Evolutionary conservation across 2,329 filamentous ascomycete genomes (phyloP).

Genomic region (Escovopsis sp.): DNA sequence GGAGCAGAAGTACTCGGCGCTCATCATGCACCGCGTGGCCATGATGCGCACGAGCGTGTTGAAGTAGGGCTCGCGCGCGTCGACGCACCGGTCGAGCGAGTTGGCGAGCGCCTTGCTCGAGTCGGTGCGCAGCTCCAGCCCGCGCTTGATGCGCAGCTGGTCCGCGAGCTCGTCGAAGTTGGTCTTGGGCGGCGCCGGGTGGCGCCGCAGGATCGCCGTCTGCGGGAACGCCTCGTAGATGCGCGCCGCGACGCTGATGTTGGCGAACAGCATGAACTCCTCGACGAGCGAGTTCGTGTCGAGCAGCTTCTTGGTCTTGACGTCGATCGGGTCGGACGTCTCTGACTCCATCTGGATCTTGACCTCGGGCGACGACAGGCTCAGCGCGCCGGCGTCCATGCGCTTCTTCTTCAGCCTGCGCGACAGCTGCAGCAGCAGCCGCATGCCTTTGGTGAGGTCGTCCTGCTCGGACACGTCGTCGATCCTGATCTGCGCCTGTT

Average conservation of each 20-base stretch:
- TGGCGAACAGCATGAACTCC: constrained; percentile 98
- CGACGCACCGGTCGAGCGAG: constrained; percentile 73
- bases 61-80: constrained; percentile 79
- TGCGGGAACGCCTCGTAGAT: constrained; percentile 89
- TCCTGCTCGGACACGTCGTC: constrained; percentile 81
- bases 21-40: constrained; percentile 98
- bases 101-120: constrained; percentile 89
- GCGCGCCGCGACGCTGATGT: constrained; percentile 81
- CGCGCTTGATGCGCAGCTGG: constrained; percentile 78
- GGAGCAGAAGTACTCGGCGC: constrained; percentile 93
- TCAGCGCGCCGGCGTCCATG: constrained; percentile 89
- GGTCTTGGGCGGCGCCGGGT: constrained; percentile 81
- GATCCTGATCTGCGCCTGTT: constrained; percentile 86
- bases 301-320: constrained; percentile 86
- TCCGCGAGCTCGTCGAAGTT: constrained; percentile 92
- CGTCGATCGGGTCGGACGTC: constrained; percentile 87
- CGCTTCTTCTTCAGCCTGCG: constrained; percentile 90
- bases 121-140: constrained; percentile 65
- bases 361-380: constrained; percentile 94
- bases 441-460: constrained; percentile 80
- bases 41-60: constrained; percentile 97
- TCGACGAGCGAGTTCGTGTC: constrained; percentile 97
- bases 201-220: constrained; percentile 83
- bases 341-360: constrained; percentile 91
- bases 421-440: constrained; percentile 71